phyloP scores from a whole-genome alignment of 2,329 filamentous ascomycete genomes.

The Neonectria coccinea region DNA sequence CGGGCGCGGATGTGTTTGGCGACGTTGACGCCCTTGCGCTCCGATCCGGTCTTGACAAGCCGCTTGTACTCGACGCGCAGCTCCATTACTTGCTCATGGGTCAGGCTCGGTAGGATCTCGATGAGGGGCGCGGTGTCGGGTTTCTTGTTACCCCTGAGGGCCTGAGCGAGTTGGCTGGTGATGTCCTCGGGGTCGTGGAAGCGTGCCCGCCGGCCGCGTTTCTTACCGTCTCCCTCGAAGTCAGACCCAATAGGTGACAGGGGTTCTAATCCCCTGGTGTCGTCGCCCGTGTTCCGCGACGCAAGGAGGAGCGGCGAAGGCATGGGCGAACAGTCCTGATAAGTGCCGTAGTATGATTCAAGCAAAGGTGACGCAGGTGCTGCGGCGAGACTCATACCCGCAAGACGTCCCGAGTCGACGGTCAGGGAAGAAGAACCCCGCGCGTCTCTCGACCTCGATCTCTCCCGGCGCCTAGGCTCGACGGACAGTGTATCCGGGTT shows the following conservation, averaged over 20 bases:
- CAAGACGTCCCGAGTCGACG: conserved; percentile 59
- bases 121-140: conserved; percentile 79
- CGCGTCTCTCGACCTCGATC: conserved; percentile 36
- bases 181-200: conserved; percentile 89
- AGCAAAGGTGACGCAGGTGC: conserved; percentile 86
- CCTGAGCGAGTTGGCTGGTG: conserved; percentile 79
- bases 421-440: conserved; percentile 57
- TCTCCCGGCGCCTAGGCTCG: conserved; percentile 36
- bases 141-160: conserved; percentile 74
- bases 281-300: conserved; percentile 60
- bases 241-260: conserved; percentile 66
- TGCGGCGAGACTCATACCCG: conserved; percentile 59
- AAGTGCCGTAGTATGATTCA: conserved; percentile 93
- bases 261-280: conserved; percentile 60
- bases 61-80: conserved; percentile 92
- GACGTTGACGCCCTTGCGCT: conserved; percentile 83
- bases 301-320: conserved; percentile 79
- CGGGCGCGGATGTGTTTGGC: conserved; percentile 85
- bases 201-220: conserved; percentile 70
- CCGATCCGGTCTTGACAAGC: conserved; percentile 80
- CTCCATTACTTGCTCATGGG: conserved; percentile 88
- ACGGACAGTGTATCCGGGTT: conserved; percentile 24
- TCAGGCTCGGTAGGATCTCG: conserved; percentile 84
- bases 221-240: conserved; percentile 55
- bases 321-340: conserved; percentile 95